These are phyloP conservation scores for Massariosphaeria phaeospora DNA, from an alignment of 495 filamentous ascomycete genomes.

Conservation along the genomic window DNA sequence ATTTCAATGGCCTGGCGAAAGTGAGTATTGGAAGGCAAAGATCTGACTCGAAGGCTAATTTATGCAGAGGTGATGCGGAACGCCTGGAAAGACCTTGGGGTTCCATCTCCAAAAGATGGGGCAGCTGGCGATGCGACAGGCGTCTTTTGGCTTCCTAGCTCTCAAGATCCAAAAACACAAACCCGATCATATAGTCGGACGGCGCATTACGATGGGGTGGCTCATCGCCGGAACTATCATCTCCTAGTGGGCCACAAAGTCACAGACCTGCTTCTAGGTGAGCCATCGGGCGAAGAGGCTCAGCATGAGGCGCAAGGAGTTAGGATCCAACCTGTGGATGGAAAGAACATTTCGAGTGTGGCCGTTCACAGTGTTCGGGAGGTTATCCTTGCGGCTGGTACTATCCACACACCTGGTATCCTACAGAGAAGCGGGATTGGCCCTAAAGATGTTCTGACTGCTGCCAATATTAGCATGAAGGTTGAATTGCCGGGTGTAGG, in stretches of 20 bases:
- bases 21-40: not conserved
- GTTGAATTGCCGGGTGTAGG: slow-evolving; percentile 50
- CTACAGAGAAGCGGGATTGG: slow-evolving; percentile 27
- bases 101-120: slow-evolving; percentile 3
- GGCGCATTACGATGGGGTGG: slow-evolving; percentile 11
- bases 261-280: not conserved
- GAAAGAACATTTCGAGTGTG: not conserved
- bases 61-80: not conserved
- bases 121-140: slow-evolving; percentile 9
- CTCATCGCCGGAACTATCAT: slow-evolving; percentile 16
- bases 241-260: slow-evolving; percentile 18
- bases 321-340: slow-evolving; percentile 2
- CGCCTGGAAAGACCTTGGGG: slow-evolving; percentile 11
- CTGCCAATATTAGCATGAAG: slow-evolving; percentile 35
- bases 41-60: not conserved
- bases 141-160: slow-evolving; percentile 14
- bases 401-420: slow-evolving; percentile 20
- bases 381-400: slow-evolving; percentile 20
- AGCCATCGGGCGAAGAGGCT: not conserved
- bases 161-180: slow-evolving; percentile 15
- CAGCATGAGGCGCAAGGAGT: not conserved
- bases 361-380: slow-evolving; percentile 1
- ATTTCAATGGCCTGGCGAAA: slow-evolving; percentile 15
- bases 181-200: slow-evolving; percentile 11
- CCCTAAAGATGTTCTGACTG: slow-evolving; percentile 26